These are phyloP conservation scores for Phenoliferia sp. DNA, from an alignment of 1,284 basidiomycete genomes.

Conservation along the genomic window DNA sequence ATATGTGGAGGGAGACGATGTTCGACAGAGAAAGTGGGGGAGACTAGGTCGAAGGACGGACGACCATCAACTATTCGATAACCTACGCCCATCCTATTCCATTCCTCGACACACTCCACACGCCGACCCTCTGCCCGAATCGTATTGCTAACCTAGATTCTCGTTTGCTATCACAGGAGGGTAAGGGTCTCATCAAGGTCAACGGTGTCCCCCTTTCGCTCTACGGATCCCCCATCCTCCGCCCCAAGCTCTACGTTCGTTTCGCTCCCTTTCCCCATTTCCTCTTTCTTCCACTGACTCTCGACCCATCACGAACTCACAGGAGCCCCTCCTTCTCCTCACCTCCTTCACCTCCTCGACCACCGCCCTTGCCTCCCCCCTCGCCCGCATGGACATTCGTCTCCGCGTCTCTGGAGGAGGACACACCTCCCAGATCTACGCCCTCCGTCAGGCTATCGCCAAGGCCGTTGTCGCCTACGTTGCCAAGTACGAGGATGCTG, in stretches of 20 bases:
- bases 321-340: conserved; percentile 69
- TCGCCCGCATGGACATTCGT: conserved; percentile 85
- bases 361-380: conserved; percentile 30
- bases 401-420: conserved; percentile 99
- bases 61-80: no score
- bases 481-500: conserved; percentile 98
- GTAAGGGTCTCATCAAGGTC: conserved; percentile 94
- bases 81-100: no score
- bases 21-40: no score
- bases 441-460: conserved; percentile 97
- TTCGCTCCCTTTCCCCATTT: neutral
- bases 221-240: conserved; percentile 81
- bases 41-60: no score
- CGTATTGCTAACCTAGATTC: conserved; percentile 21
- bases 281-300: neutral
- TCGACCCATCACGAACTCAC: neutral
- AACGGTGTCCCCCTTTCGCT: conserved; percentile 96
- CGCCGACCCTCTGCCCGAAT: neutral
- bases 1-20: no score
- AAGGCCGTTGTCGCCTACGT: conserved; percentile 97
- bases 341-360: conserved; percentile 66
- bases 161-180: conserved; percentile 54
- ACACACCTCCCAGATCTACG: conserved; percentile 98
- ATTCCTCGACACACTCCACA: no score
- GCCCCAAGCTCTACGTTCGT: conserved; percentile 83